These are phyloP conservation scores for Prunella vulgaris DNA, from an alignment of 257 asterid genomes.

Conservation along the genomic window DNA sequence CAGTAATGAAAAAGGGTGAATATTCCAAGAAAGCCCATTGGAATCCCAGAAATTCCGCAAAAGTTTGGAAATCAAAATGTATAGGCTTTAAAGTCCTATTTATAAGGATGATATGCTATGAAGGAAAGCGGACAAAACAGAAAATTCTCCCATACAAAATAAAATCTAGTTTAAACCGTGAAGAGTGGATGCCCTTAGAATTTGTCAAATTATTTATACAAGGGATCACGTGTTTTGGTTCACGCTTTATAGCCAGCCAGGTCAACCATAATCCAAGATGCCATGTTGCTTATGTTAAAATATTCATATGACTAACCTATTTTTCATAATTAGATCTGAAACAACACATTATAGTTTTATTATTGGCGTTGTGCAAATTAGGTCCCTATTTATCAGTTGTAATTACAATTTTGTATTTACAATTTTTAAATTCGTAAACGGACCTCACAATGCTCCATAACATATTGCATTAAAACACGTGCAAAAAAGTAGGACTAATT, in stretches of 20 bases:
- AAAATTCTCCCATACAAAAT: slow-evolving; percentile 17
- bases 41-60: slow-evolving; percentile 35
- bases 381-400: background rate
- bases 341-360: background rate
- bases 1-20: background rate
- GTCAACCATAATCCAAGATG: slow-evolving; percentile 32
- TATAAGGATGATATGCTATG: slow-evolving; percentile 17
- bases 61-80: slow-evolving; percentile 12
- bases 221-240: slow-evolving; percentile 32
- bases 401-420: background rate
- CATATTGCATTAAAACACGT: no score
- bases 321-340: background rate
- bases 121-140: slow-evolving; percentile 24
- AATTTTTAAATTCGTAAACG: no score
- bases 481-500: no score
- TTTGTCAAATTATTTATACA: slow-evolving; percentile 1
- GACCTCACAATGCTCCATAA: no score
- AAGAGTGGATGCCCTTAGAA: slow-evolving; percentile 1
- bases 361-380: background rate
- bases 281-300: background rate
- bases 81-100: slow-evolving; percentile 18
- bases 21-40: background rate
- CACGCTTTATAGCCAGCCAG: slow-evolving; percentile 11
- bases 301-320: background rate
- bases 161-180: background rate